These are phyloP conservation scores for Nigrospora osmanthi DNA, from an alignment of 2,329 filamentous ascomycete genomes.

Conservation along the genomic window DNA sequence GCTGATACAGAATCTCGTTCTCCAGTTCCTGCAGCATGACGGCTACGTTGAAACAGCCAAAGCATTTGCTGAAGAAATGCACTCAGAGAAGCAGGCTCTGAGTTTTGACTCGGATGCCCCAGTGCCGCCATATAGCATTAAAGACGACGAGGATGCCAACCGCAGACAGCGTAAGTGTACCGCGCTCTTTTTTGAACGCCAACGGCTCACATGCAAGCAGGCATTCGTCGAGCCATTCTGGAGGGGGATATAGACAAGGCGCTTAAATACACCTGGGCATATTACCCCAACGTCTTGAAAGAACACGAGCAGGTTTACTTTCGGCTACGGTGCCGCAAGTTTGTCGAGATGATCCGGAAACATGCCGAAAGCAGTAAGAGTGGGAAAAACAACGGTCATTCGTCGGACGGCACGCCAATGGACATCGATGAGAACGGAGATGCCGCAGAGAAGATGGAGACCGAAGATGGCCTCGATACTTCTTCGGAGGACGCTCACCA, in stretches of 20 bases:
- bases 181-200: too few species aligned
- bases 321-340: conserved; percentile 79
- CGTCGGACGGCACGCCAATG: conserved; percentile 35
- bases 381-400: conserved; percentile 30
- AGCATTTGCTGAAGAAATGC: conserved; percentile 78
- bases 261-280: conserved; percentile 69
- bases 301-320: conserved; percentile 83
- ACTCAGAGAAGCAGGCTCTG: conserved; percentile 63
- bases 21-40: conserved; percentile 89
- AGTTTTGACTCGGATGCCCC: conserved; percentile 44
- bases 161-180: conserved; percentile 70
- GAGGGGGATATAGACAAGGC: conserved; percentile 90
- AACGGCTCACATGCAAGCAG: conserved; percentile 32
- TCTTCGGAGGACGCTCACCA: conserved; percentile 17
- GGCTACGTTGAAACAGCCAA: conserved; percentile 90
- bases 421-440: conserved; percentile 32
- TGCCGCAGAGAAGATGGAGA: conserved; percentile 43
- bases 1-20: conserved; percentile 70
- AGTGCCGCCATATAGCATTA: conserved; percentile 56
- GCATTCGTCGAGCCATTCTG: conserved; percentile 78
- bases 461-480: conserved; percentile 33
- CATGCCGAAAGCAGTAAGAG: conserved; percentile 56
- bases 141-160: conserved; percentile 78
- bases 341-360: conserved; percentile 86
- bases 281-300: conserved; percentile 73